Evolutionary conservation across 2,329 filamentous ascomycete genomes (phyloP), one percentile per base, ranked within the genome.

Genomic region (Laburnicola sp.): DNA sequence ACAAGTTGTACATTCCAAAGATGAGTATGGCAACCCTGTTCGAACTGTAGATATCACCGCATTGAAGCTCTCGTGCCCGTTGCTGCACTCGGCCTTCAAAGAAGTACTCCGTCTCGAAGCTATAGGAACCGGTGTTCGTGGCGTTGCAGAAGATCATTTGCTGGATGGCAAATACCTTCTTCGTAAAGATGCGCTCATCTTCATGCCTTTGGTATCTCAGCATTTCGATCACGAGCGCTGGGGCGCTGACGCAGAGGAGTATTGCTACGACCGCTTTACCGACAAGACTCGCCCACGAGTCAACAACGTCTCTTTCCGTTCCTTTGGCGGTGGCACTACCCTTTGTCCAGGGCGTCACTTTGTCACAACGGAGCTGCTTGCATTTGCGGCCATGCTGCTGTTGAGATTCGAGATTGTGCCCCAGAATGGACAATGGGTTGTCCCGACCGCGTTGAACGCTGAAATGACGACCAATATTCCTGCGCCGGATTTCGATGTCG

Each of bases 51-150:
- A 52, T 30, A 35, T 48, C 3, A 48, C 46, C 10, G 58, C 50
- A 6, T 50, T 74, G 3, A 68, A 71, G 31, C 51, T 62, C 6
- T 54, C 47, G 3, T 75, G 71, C 48, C 69, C 73, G 2, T 50
- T 75, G 2, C 51, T 78, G 3, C 50, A 69, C 2, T 76, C 74
- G 6, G 62, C 65, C 0, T 73, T 72, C 46, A 69, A 75, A 45
- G 75, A 77, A 57, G 62, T 65, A 2, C 66, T 77, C 5, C 70
- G 76, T 2, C 49, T 64, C 23, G 57, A 62, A 30, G 63, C 64
- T 3, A 68, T 68, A 39, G 72, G 67, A 1, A 61, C 63, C n/a
- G 72, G 69, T 6, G 30, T 57, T 16, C 57, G 72, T 1, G 45
- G 59, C n/a, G 68, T 72, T 2, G 57, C 60, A 39, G 41, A 69